Percentiles rank a stretch among this genome's conserved stretches.
Evolutionary conservation across 805 yeast species (phyloP).

Genomic region (Cyberlindnera maritima): DNA sequence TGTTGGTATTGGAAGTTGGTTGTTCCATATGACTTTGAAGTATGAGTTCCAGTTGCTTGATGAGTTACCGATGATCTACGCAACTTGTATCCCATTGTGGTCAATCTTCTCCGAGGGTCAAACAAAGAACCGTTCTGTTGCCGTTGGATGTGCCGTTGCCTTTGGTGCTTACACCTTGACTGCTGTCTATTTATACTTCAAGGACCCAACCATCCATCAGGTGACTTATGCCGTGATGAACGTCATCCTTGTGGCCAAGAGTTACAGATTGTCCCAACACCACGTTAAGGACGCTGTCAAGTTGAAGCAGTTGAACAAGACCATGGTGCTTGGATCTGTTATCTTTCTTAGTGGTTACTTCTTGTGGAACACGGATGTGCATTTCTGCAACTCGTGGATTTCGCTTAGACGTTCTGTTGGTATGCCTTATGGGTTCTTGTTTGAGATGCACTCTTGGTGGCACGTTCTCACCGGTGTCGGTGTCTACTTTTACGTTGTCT

Average conservation of each 20-base stretch:
- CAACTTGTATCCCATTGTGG: constrained; percentile 95
- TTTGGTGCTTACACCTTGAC: constrained; percentile 63
- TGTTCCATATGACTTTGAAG: constrained; percentile 92
- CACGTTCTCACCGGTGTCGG: constrained; percentile 85
- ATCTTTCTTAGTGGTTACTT: constrained; percentile 73
- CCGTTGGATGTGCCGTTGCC: constrained; percentile 46
- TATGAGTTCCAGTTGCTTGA: constrained; percentile 90
- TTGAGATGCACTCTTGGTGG: constrained; percentile 99
- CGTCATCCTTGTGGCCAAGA: constrained; percentile 63
- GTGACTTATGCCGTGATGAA: constrained; percentile 78
- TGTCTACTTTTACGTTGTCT: constrained; percentile 80
- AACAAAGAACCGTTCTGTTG: constrained; percentile 34
- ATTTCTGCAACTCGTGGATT: constrained; percentile 63
- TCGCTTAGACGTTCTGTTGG: constrained; percentile 63
- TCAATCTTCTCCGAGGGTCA: constrained; percentile 64
- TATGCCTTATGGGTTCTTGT: constrained; percentile 77
- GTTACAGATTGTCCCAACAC: constrained; percentile 47
- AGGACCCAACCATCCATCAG: constrained; percentile 89
- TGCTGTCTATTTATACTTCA: constrained; percentile 63
- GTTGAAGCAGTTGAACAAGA: constrained; percentile 45
- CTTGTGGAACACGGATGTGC: constrained; percentile 88
- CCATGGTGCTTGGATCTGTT: constrained; percentile 57
- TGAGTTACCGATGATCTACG: constrained; percentile 97
- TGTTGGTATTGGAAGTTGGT: constrained; percentile 93
- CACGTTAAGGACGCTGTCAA: constrained; percentile 52